phyloP scores from a whole-genome alignment of 2,329 filamentous ascomycete genomes.

The Coniochaeta sp. region DNA sequence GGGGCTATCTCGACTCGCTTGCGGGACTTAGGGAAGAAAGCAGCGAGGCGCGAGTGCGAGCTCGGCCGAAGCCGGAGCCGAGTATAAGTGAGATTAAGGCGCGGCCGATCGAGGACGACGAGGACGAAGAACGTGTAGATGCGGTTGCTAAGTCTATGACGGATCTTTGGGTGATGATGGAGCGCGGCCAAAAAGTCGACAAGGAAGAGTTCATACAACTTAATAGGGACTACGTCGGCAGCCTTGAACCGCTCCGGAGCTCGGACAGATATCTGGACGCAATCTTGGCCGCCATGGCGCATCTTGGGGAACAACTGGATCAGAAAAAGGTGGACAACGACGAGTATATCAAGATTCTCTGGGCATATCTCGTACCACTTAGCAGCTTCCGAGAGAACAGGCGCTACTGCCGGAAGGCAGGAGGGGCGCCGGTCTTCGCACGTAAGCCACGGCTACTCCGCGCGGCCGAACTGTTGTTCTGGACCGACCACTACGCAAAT shows the following conservation, averaged over 20 bases:
- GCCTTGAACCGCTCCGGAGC: background rate
- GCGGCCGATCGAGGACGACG: background rate
- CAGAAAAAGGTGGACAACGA: background rate
- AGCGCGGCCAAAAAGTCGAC: background rate
- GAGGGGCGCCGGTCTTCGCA: background rate
- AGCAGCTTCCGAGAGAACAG: background rate
- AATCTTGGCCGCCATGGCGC: background rate
- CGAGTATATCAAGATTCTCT: background rate
- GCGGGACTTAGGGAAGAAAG: background rate
- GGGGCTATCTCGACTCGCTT: background rate
- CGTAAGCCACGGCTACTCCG: background rate
- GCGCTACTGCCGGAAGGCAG: background rate
- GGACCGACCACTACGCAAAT: background rate
- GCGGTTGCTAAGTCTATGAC: background rate
- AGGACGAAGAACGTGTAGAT: background rate
- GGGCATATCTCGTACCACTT: background rate
- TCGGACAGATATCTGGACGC: background rate
- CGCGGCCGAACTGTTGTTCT: background rate
- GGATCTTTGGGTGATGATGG: background rate
- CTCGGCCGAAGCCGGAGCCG: background rate
- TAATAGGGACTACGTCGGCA: background rate
- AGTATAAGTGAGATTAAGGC: background rate
- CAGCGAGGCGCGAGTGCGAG: background rate
- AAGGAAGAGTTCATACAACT: background rate
- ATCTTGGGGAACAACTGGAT: background rate